These are phyloP conservation scores for Breynia disticha DNA, from an alignment of 441 rosid genomes.

Conservation along the genomic window DNA sequence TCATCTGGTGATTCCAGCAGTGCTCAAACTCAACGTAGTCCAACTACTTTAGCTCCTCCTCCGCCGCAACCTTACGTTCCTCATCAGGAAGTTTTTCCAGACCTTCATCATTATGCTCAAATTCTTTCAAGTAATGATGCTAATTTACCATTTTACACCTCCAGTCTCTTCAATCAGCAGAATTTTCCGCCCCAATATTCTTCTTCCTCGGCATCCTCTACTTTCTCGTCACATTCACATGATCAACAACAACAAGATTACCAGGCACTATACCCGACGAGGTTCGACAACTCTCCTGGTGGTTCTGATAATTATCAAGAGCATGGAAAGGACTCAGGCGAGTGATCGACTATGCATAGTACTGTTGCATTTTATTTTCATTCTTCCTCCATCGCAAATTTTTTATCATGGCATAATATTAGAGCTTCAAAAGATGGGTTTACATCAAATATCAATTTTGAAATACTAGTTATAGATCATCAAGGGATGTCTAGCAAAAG, in stretches of 20 bases:
- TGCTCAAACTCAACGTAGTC: slow-evolving; percentile 14
- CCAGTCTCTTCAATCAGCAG: slow-evolving; percentile 43
- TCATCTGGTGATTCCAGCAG: slow-evolving; percentile 10
- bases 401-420: background rate
- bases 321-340: slow-evolving; percentile 21
- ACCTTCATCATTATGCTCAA: slow-evolving; percentile 64
- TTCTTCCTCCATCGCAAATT: background rate
- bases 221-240: slow-evolving; percentile 9
- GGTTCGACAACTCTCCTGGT: slow-evolving; percentile 19
- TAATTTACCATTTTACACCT: slow-evolving; percentile 46
- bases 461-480: background rate
- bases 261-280: slow-evolving; percentile 16
- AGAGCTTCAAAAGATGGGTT: background rate
- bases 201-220: slow-evolving; percentile 27
- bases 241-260: slow-evolving; percentile 13
- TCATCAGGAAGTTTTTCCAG: slow-evolving; percentile 38
- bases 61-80: slow-evolving; percentile 13
- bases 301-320: slow-evolving; percentile 29
- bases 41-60: slow-evolving; percentile 15
- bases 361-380: background rate
- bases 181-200: slow-evolving; percentile 23
- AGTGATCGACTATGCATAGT: too few relatives aligned
- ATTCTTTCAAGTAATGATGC: slow-evolving; percentile 57
- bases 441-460: background rate
- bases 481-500: background rate